Conservation (phyloP, 176 grass and related monocot species). For the Melocanna baccifera region DNA sequence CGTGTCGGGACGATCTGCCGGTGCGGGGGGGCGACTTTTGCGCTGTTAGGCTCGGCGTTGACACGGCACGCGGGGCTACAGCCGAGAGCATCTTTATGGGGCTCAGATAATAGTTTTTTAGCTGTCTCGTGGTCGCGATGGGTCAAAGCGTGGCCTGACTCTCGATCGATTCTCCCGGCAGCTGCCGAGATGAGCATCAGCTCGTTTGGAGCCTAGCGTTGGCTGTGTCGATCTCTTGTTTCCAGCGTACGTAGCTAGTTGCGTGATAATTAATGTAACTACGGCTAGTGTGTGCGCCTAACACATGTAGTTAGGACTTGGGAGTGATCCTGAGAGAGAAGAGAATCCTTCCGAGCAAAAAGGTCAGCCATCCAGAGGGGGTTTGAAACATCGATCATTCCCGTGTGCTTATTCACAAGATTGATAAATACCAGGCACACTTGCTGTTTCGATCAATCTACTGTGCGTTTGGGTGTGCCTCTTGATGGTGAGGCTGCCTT, state of each 20-base stretch:
- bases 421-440: too few species aligned
- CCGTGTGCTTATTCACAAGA: background rate
- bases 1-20: background rate
- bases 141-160: constrained; percentile 35
- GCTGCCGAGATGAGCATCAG: background rate
- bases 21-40: background rate
- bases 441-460: too few species aligned
- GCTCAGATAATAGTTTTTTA: background rate
- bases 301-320: constrained; percentile 7
- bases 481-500: background rate
- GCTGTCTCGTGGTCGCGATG: background rate
- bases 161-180: constrained; percentile 4
- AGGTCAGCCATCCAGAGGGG: constrained; percentile 28
- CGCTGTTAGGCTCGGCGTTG: constrained; percentile 31
- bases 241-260: background rate
- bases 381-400: background rate
- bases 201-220: background rate
- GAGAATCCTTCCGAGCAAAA: background rate
- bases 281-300: constrained; percentile 5
- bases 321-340: background rate
- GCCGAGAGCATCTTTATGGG: background rate
- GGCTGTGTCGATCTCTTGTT: background rate
- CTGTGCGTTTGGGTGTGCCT: too few species aligned
- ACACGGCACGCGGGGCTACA: background rate
- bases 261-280: background rate